A percentile compares a stretch with the other conserved stretches of the same genome.
These are phyloP conservation scores for Lithohypha guttulata DNA, from an alignment of 2,329 filamentous ascomycete species.

Conservation along the genomic window DNA sequence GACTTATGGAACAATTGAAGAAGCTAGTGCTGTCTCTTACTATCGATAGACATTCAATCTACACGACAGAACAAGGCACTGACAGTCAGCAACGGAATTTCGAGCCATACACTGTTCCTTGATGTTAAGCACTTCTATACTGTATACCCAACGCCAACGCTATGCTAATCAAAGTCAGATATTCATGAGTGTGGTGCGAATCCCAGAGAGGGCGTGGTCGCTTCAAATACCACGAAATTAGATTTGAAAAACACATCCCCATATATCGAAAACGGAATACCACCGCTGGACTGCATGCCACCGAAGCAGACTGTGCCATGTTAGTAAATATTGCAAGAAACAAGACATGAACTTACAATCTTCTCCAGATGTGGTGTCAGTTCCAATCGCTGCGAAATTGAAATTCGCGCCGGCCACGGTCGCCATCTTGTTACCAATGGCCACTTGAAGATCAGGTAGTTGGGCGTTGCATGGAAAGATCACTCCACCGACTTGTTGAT, in stretches of 20 bases:
- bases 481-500: constrained; percentile 37
- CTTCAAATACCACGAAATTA: constrained; percentile 51
- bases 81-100: no score
- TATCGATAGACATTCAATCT: no score
- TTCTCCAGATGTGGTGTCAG: constrained; percentile 31
- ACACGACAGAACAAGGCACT: no score
- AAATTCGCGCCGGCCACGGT: constrained; percentile 47
- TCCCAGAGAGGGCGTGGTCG: constrained; percentile 39
- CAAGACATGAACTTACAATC: constrained; percentile 26
- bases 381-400: constrained; percentile 43
- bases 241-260: constrained; percentile 53
- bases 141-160: constrained; percentile 5
- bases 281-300: constrained; percentile 48
- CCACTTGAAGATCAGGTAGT: constrained; percentile 46
- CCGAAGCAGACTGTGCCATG: constrained; percentile 42
- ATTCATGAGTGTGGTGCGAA: constrained; percentile 35
- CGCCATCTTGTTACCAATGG: constrained; percentile 40
- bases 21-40: no score
- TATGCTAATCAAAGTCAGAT: constrained; percentile 6
- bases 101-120: no score
- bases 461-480: constrained; percentile 47
- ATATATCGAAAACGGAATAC: constrained; percentile 45
- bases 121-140: neutral
- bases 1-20: no score
- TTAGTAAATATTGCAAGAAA: constrained; percentile 13